phyloP scores from a whole-genome alignment of 2,329 filamentous ascomycete genomes.

The Hawksworthiomyces lignivorus region DNA sequence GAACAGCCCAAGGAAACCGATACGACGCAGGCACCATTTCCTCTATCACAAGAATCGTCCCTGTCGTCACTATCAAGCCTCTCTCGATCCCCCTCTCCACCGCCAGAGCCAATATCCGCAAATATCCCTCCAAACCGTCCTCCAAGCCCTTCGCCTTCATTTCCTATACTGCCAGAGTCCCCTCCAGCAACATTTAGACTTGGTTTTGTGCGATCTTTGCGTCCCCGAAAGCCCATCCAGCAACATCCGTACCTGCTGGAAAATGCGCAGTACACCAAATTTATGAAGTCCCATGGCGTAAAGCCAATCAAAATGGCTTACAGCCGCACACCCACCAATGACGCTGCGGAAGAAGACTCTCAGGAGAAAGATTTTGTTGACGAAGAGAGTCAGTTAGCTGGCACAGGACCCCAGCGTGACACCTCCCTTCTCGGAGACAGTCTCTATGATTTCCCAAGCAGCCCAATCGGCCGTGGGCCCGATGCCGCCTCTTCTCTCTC shows the following conservation, averaged over 20 bases:
- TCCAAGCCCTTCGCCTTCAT: neutral
- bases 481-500: conserved; percentile 12
- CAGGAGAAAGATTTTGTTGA: conserved; percentile 42
- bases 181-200: conserved; percentile 17
- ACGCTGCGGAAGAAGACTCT: conserved; percentile 31
- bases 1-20: too few species aligned
- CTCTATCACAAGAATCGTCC: neutral
- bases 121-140: neutral
- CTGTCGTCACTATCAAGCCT: conserved; percentile 8
- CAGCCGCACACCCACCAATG: conserved; percentile 19
- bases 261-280: conserved; percentile 44
- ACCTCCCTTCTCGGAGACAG: neutral
- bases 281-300: conserved; percentile 47
- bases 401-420: conserved; percentile 7
- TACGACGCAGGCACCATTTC: too few species aligned
- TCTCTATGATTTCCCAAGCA: conserved; percentile 7
- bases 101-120: neutral
- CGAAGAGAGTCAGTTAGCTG: conserved; percentile 40
- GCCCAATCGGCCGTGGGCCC: neutral
- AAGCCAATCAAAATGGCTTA: conserved; percentile 40
- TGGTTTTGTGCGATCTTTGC: conserved; percentile 41
- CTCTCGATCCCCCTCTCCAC: conserved; percentile 5
- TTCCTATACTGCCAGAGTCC: conserved; percentile 8
- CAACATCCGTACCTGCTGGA: conserved; percentile 53
- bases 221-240: conserved; percentile 53